Percentiles rank a stretch among this genome's conserved stretches.
phyloP scores from a whole-genome alignment of 148 eudicot species.

The Fagopyrum homotropicum region DNA sequence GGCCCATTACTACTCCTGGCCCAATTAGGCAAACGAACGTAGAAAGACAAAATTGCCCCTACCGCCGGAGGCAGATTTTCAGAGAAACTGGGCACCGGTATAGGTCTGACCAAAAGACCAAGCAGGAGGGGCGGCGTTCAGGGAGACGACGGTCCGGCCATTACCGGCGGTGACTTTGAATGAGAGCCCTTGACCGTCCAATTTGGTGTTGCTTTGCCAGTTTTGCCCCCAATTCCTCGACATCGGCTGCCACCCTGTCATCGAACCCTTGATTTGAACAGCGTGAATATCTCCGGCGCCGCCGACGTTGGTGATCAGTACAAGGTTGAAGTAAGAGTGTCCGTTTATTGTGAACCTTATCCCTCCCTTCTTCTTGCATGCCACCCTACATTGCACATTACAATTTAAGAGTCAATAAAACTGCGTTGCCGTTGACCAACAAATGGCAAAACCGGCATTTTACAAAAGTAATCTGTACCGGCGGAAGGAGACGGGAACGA shows the following conservation, averaged over 20 bases:
- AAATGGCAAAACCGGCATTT: not conserved
- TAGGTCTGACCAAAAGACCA: constrained; percentile 76
- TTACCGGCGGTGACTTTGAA: constrained; percentile 71
- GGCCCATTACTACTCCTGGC: not conserved
- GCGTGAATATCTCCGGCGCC: constrained; percentile 76
- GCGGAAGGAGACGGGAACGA: constrained; percentile 56
- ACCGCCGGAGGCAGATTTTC: constrained; percentile 3
- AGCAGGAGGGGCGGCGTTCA: constrained; percentile 50
- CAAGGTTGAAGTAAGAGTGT: constrained; percentile 76
- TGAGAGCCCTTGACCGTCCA: constrained; percentile 57
- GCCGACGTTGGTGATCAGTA: constrained; percentile 69
- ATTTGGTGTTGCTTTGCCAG: constrained; percentile 64
- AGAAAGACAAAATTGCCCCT: not conserved
- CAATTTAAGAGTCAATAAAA: not conserved
- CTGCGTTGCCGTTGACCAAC: not conserved
- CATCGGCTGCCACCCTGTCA: constrained; percentile 55
- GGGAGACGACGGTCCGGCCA: constrained; percentile 44
- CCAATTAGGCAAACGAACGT: not conserved
- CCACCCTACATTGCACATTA: constrained; percentile 32
- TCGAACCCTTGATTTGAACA: constrained; percentile 62
- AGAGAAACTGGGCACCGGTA: constrained; percentile 44
- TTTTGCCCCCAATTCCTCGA: constrained; percentile 84
- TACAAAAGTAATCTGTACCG: constrained; percentile 26
- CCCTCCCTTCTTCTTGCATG: constrained; percentile 66
- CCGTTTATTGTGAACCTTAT: constrained; percentile 75